Evolutionary conservation across 2,329 filamentous ascomycete genomes (phyloP), one percentile per base, ranked within the genome.

Genomic region (Beauveria asiatica): DNA sequence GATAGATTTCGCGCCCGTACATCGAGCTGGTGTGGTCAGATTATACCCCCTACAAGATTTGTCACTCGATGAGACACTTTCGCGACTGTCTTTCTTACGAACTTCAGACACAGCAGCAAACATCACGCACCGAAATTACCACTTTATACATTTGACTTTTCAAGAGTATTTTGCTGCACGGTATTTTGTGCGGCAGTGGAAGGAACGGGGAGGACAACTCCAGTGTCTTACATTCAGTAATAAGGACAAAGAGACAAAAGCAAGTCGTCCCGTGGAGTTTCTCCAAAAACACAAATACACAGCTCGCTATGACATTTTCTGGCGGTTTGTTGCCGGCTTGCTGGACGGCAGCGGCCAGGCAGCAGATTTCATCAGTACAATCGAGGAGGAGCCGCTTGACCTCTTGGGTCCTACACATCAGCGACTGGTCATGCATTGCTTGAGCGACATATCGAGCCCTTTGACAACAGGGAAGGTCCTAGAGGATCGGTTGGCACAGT

Each of bases 61-160:
- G 11, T 16, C 7, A 5, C 46, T 30, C 13, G 48, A 33, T 50
- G 8, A 49, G 9, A 66, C 50, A 1, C 62, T 70, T 45, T n/a
- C 42, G 55, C 50, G 25, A 25, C 5, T 3, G 23, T 25, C 23
- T 25, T 25, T 25, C 23, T 25, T 25, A 25, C 23, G 23, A 25
- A 25, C 23, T 25, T 25, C 23, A 25, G 23, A 25, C 25, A 27
- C 25, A 27, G 5, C 5, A 27, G 25, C 25, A 27, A 27, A 27
- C 25, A 27, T 8, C 25, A 25, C 3, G 23, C 25, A 27, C 3
- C 64, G 53, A 61, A 68, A 37, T 30, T 76, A 75, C 55, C 70
- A 76, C 61, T 77, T 78, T 49, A 27, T 76, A 21, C 75, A 78
- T 61, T 62, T 76, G 11, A 76, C 75, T 1, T 75, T 74, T 62